Percentiles rank a stretch among this genome's conserved stretches.
Conservation (phyloP, 352 stramenopile genomes). For the Pythium dissotocum region DNA sequence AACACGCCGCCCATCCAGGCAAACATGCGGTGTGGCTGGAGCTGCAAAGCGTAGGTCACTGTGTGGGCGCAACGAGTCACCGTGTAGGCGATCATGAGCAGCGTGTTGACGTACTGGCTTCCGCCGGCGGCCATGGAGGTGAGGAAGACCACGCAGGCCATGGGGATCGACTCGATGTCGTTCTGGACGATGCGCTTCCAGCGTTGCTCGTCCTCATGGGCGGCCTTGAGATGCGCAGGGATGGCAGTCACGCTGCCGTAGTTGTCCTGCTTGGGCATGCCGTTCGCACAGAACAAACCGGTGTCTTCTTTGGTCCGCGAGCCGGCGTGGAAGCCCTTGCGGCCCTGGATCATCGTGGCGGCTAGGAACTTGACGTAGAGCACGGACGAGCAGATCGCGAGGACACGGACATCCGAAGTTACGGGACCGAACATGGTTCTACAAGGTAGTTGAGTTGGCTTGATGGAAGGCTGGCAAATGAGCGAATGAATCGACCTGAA, state of each 20-base stretch:
- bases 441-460: neutral
- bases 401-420: conserved; percentile 1
- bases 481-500: neutral
- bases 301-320: conserved; percentile 43
- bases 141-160: conserved; percentile 28
- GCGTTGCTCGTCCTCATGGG: conserved; percentile 28
- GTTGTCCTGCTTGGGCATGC: conserved; percentile 17
- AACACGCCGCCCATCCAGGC: conserved; percentile 28
- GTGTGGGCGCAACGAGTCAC: conserved; percentile 29
- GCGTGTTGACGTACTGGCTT: conserved; percentile 12
- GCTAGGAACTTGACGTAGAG: conserved; percentile 64
- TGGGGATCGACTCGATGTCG: conserved; percentile 36
- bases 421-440: conserved; percentile 3
- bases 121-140: conserved; percentile 18
- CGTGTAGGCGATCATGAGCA: conserved; percentile 29
- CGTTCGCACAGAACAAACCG: conserved; percentile 24
- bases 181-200: conserved; percentile 40
- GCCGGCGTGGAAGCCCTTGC: conserved; percentile 45
- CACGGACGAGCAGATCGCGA: conserved; percentile 30
- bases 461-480: neutral
- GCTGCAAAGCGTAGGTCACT: conserved; percentile 20
- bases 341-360: conserved; percentile 45
- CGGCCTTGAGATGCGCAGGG: conserved; percentile 8
- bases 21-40: conserved; percentile 23
- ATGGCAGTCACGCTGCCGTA: neutral